Evolutionary conservation across 2,329 filamentous ascomycete genomes (phyloP), one percentile per base, ranked within the genome.

Genomic region (Gnomoniopsis sp.): DNA sequence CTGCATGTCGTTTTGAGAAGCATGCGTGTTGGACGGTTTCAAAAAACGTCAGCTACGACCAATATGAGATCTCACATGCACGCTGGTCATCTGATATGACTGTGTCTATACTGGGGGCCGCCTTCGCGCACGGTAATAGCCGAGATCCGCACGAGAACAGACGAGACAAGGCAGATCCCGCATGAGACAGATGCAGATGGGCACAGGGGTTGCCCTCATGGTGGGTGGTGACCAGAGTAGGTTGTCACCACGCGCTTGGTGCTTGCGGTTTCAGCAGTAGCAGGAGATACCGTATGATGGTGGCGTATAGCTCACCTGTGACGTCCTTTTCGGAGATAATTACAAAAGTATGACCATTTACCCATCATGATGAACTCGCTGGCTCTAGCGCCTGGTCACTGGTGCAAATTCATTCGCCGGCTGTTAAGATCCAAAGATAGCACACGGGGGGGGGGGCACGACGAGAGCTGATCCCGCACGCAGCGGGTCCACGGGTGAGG

Each of bases 31-130:
- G 34, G 44, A 14, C n/a, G 21, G 38, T 6, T 15, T 10, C 12
- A 17, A 17, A 43, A 12, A 26, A 12, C 26, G 6, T n/a, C 21
- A 33, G 12, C 30, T 38, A 33, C 43, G 23, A 17, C 17, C 22
- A 30, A n/a, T 21, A 11, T 11, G 30, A 21, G 30, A 50, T 55
- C 55, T 57, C 58, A 52, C 59, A 58, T 51, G 47, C 46, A 44
- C 34, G 26, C 3, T 22, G 8, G 38, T 61, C 59, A 58, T 61
- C 48, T 61, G 59, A 61, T 61, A 48, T 41, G 55, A 58, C 47
- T 52, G 55, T 61, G 55, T 49, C 38, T 52, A 38, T 19, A 17
- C 38, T 33, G 49, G 47, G 38, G 30, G 19, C 26, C 43, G 38
- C 22, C 38, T 58, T 49, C 41, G 30, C 55, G 55, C 55, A 61